phyloP scores from a whole-genome alignment of 2,329 filamentous ascomycete genomes.

The Acrocalymma vagum region DNA sequence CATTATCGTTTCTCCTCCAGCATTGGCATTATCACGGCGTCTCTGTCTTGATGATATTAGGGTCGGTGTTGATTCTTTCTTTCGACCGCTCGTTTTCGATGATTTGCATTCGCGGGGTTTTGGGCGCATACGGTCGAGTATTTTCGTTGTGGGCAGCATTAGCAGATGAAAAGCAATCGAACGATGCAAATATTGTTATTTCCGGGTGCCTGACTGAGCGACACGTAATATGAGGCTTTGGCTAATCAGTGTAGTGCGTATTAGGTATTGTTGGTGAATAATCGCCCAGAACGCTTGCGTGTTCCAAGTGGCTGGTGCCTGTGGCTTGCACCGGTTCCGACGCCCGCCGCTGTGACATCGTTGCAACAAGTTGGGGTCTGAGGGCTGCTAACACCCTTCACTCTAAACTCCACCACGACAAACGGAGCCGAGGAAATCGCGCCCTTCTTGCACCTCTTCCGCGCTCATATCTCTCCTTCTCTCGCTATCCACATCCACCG shows the following conservation, averaged over 20 bases:
- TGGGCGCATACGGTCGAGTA: constrained; percentile 12
- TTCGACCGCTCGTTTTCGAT: constrained; percentile 36
- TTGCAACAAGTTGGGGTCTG: constrained; percentile 13
- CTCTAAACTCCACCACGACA: constrained; percentile 14
- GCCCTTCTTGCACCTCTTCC: constrained; percentile 13
- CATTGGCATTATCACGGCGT: constrained; percentile 43
- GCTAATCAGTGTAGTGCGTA: constrained; percentile 13
- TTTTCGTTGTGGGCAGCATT: constrained; percentile 11
- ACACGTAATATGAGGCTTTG: constrained; percentile 33
- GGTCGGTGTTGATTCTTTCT: constrained; percentile 17
- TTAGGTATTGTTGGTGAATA: neutral
- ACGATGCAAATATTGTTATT: constrained; percentile 2
- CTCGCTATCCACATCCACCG: no score
- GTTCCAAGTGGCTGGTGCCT: constrained; percentile 21
- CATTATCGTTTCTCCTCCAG: constrained; percentile 34
- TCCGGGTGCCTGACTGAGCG: constrained; percentile 18
- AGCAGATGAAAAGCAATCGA: constrained; percentile 22
- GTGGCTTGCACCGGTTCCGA: constrained; percentile 28
- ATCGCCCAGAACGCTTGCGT: constrained; percentile 23
- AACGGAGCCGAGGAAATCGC: constrained; percentile 6
- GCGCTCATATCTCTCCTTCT: constrained; percentile 3
- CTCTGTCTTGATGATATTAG: constrained; percentile 21
- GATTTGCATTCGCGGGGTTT: constrained; percentile 23
- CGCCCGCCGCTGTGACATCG: constrained; percentile 29
- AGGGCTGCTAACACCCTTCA: constrained; percentile 12